Base-by-base conservation (phyloP, 176 grass and related monocot genomes). In the Poa pratensis region DNA sequence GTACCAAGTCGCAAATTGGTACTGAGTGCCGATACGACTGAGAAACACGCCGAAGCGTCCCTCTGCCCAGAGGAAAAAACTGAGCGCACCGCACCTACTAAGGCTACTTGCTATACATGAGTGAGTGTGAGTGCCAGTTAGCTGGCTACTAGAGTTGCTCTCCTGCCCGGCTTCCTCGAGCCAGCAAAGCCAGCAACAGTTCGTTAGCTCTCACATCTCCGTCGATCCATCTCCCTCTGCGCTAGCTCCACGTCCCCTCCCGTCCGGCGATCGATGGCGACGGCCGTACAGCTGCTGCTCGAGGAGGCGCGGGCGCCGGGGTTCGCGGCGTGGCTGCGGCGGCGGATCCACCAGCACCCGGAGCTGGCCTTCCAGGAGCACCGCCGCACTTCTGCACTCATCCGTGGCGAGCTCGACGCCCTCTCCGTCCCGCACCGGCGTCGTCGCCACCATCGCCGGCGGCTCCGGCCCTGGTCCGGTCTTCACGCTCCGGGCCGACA, bases 401-500 rank as follows among this genome's bases (percentile, higher is more conserved):
- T 95, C 7, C 85, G 90, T 17, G 73, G 79, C 3, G 90, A 95
- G 78, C 84, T 95, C 0, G 93, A 92, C 17, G 40, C 32, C 4
- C 51, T 95, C 3, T 83, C 79, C 28, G 28, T 30, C 90, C 0
- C 26, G 53, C 69, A 95, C 90, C 4, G 93, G 93, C 11, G 65
- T 95, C 27, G 82, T 92, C 5, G 93, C 90, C 11, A 80, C 87
- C 20, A 73, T 95, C 17, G 85, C n/a, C 16, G 82, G 74, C 13
- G 68, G 53, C 2, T 61, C 14, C n/a, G 85, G 77, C 49, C 45
- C 18, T 3, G 82, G 84, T 1, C 90, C 82, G 4, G 20, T 90
- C 20, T 83, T 95, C 65, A 82, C 85, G 4, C 90, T 95, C 46
- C 82, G 93, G 74, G 93, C 93, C 9, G 93, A 92, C 87, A 95